Evolutionary conservation across 768 basidiomycete species (phyloP).

Genomic region (Leccinellum albellum): DNA sequence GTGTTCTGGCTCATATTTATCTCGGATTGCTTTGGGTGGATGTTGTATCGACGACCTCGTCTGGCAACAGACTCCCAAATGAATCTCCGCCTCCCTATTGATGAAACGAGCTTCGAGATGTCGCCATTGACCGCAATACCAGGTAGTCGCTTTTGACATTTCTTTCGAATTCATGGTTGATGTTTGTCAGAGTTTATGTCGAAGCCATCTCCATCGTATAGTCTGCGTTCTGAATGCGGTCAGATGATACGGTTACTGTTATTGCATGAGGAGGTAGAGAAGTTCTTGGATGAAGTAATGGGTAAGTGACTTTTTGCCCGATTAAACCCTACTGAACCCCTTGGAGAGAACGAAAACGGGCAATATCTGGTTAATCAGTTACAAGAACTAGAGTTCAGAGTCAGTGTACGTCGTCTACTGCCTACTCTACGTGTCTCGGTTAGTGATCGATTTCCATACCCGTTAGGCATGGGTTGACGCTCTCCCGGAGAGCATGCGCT

Average conservation of each 20-base stretch:
- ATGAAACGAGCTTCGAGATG: constrained; percentile 79
- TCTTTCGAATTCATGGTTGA: constrained; percentile 5
- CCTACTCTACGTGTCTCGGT: background rate
- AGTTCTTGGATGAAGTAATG: constrained; percentile 46
- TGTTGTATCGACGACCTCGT: constrained; percentile 34
- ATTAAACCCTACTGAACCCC: constrained; percentile 15
- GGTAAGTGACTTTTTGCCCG: constrained; percentile 34
- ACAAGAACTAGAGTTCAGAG: constrained; percentile 44
- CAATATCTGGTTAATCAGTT: constrained; percentile 32
- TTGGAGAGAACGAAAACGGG: constrained; percentile 25
- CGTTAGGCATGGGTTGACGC: constrained; percentile 59
- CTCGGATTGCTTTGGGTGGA: constrained; percentile 47
- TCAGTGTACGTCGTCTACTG: constrained; percentile 26
- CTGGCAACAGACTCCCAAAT: constrained; percentile 43
- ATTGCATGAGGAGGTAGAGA: constrained; percentile 61
- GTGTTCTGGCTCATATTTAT: constrained; percentile 77
- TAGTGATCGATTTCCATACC: constrained; percentile 7
- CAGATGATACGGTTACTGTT: constrained; percentile 69
- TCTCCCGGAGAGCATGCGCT: constrained; percentile 69
- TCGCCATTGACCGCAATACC: constrained; percentile 41
- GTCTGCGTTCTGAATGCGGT: constrained; percentile 55
- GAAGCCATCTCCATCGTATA: constrained; percentile 56
- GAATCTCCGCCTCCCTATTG: constrained; percentile 67
- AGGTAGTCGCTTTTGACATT: constrained; percentile 18
- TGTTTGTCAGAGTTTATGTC: constrained; percentile 58